Evolutionary conservation across 345 rosid species (phyloP).

Genomic region (Murraya paniculata): DNA sequence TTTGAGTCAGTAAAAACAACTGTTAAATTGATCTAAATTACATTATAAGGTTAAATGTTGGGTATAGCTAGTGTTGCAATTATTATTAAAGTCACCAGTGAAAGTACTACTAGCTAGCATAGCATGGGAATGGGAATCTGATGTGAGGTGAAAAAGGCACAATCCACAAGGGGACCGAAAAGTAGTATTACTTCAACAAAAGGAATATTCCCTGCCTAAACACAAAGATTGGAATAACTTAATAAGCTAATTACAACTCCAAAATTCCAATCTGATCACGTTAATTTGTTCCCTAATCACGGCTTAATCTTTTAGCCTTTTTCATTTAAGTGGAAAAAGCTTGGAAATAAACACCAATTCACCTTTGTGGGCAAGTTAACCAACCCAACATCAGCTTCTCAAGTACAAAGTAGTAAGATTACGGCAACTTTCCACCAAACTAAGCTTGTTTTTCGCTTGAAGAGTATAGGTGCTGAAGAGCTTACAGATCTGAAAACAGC

Average conservation of each 20-base stretch:
- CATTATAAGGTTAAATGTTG: no score
- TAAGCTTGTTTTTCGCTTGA: conserved; percentile 23
- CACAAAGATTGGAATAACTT: conserved; percentile 28
- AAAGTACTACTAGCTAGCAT: no score
- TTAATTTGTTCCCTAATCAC: background rate
- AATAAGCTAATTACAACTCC: background rate
- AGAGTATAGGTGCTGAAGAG: conserved; percentile 37
- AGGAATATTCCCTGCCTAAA: conserved; percentile 32
- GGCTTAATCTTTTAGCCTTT: background rate
- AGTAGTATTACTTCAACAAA: background rate
- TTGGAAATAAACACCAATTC: background rate
- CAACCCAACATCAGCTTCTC: conserved; percentile 32
- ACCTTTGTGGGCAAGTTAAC: conserved; percentile 24
- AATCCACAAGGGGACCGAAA: background rate
- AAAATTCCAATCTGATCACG: background rate
- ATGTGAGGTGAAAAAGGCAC: background rate
- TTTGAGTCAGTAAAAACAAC: no score
- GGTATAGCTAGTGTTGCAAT: no score
- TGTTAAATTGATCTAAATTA: no score
- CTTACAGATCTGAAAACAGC: conserved; percentile 35
- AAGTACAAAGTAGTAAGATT: conserved; percentile 42
- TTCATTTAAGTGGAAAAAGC: background rate
- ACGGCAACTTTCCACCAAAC: conserved; percentile 36
- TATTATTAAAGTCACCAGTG: no score
- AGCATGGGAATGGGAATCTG: no score